Base-by-base conservation (phyloP, 1,139 yeast species). In the Taiozyma sp. region DNA sequence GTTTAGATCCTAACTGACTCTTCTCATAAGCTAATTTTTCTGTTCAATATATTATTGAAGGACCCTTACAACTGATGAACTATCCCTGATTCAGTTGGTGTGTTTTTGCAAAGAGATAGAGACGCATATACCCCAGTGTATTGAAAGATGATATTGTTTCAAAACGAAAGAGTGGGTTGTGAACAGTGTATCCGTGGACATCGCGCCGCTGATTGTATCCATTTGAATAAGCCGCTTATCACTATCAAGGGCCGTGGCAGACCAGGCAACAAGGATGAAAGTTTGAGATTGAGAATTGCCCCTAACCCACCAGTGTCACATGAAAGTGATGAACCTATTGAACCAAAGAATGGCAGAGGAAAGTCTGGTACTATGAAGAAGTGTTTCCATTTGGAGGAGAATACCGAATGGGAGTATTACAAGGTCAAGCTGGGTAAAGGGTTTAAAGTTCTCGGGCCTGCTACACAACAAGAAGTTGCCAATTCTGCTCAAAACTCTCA, bases 161-260 rank as follows among this genome's bases (percentile, higher is more conserved):
- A 88, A 57, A 89, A 88, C 43, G 86, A 80, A 61, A 89, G 93
- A 64, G 88, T 88, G 66, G 91, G 97, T n/a, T 93, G 97, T 67
- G 80, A 83, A 54, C 86, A 84, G 62, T 93, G 99, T 65, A 90
- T 93, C 42, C 75, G 97, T 44, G 98, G 98, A 23, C 99, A 93
- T 66, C 71, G 99, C 44, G 87, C 97, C 4, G 84, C 95, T 4
- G 81, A 85, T 51, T 93, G 99, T 67, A 81, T 81, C 53, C 99
- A 93, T 67, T 81, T 87, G 46, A 75, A 79, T 48, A 75, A 97
- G 47, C 91, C 95, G 38, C 72, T 92, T 41, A 82, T 90, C 23
- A 90, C 89, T 60, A 97, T 92, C n/a, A 75, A 97, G 43, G 80
- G 89, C 38, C 79, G 96, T 54, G 98, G 98, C 0, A 72, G 98